Evolutionary conservation across 345 rosid genomes (phyloP).

Genomic region (Hypericum androsaemum): DNA sequence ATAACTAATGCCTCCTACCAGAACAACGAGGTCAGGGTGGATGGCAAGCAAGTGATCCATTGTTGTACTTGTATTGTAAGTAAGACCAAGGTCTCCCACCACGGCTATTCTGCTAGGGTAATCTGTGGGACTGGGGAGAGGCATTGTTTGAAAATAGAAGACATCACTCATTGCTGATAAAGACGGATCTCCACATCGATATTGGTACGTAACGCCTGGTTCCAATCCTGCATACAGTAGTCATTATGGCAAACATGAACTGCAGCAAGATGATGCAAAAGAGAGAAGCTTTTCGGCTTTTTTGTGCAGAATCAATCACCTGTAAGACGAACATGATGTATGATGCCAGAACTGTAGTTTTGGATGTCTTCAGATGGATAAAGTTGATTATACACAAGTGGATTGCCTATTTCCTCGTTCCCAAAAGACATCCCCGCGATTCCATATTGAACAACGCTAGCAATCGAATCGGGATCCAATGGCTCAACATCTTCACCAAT

Average conservation of each 20-base stretch:
- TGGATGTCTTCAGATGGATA: constrained; percentile 18
- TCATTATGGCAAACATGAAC: too few species aligned
- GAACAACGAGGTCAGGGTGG: constrained; percentile 70
- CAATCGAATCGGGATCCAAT: constrained; percentile 10
- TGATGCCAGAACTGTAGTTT: constrained; percentile 23
- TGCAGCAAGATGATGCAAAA: too few species aligned
- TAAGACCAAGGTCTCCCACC: constrained; percentile 82
- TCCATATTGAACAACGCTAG: constrained; percentile 18
- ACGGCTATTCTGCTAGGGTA: constrained; percentile 64
- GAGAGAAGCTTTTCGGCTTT: too few species aligned
- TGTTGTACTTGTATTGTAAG: constrained; percentile 66
- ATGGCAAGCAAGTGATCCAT: constrained; percentile 46
- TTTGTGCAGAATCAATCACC: constrained; percentile 4
- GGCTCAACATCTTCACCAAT: constrained; percentile 15
- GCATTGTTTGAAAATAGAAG: constrained; percentile 64
- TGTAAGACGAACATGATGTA: constrained; percentile 19
- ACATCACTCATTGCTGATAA: constrained; percentile 43
- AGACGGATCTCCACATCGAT: constrained; percentile 69
- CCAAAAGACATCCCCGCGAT: not conserved
- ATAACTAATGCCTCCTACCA: constrained; percentile 71
- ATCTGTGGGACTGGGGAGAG: constrained; percentile 31
- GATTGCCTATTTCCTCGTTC: constrained; percentile 10
- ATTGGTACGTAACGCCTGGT: constrained; percentile 43
- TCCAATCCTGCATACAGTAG: constrained; percentile 46
- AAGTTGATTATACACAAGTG: constrained; percentile 19